Evolutionary conservation across 2,329 filamentous ascomycete genomes (phyloP).

Genomic region (Fusarium sp.): DNA sequence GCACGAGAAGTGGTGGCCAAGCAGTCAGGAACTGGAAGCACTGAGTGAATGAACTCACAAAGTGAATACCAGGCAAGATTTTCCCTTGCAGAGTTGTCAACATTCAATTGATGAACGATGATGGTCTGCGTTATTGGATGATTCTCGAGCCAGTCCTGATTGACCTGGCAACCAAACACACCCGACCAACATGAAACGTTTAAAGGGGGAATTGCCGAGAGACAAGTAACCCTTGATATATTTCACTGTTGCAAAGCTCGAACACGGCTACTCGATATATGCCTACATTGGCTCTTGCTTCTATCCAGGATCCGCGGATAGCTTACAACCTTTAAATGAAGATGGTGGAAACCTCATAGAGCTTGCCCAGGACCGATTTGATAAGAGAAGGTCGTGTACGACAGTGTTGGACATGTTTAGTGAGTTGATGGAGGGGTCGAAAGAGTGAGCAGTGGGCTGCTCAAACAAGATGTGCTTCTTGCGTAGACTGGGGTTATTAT

Average conservation of each 20-base stretch:
- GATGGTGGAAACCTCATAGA: background rate
- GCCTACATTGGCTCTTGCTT: background rate
- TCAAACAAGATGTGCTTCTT: conserved; percentile 28
- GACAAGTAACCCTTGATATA: background rate
- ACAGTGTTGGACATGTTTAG: conserved; percentile 30
- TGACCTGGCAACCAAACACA: conserved; percentile 1
- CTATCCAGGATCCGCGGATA: background rate
- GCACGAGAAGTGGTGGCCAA: conserved; percentile 81
- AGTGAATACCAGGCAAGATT: background rate
- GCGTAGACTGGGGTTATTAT: conserved; percentile 41
- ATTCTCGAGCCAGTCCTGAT: background rate
- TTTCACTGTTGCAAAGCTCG: background rate
- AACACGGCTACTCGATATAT: background rate
- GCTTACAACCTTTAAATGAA: conserved; percentile 3
- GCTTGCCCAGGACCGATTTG: background rate
- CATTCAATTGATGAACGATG: background rate
- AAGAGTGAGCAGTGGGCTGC: conserved; percentile 40
- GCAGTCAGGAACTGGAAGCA: conserved; percentile 26
- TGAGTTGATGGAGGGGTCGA: conserved; percentile 33
- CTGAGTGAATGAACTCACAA: conserved; percentile 31
- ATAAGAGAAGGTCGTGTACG: conserved; percentile 19
- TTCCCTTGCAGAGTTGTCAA: conserved; percentile 2
- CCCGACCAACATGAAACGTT: conserved; percentile 15
- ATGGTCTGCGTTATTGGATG: background rate
- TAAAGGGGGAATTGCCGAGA: background rate